Base-by-base conservation (phyloP, 2,329 filamentous ascomycete species). In the Penicillium sp. region DNA sequence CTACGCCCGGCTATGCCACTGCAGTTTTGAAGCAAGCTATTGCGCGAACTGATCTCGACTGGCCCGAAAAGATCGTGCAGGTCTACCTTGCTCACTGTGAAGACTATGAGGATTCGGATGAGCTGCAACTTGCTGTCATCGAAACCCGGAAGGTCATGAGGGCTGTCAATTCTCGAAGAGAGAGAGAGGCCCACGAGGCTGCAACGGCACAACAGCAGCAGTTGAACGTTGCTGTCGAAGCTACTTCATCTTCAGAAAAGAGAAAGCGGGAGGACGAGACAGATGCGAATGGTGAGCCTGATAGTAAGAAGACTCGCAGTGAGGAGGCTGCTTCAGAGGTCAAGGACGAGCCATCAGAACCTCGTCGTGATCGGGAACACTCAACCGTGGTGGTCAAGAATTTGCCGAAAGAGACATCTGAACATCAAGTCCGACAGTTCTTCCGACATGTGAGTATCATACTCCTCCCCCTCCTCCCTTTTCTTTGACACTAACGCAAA, bases 311-410 rank as follows among this genome's bases (percentile, higher is more conserved):
- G 65, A 80, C 82, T 33, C 91, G 78, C 56, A 77, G 73, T 12
- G 79, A 78, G 42, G 73, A 77, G 18, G 60, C 58, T 22, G 55
- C 63, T 14, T 65, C 69, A 14, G 73, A 73, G 11, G 66, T 67
- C 20, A 69, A 69, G 29, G 55, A 67, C 6, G 71, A 67, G 63
- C 65, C 58, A 48, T 64, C 59, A 55, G 70, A 77, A 27, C 73
- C 80, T 27, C 93, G 90, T 72, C 87, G 94, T 53, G 92, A 99
- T 73, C 87, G 94, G 41, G 94, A 99, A 69, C 89, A 97, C 72
- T 88, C 91, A 0, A 92, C 90, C 0, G 82, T 97, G 46, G 84
- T 95, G 51, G 87, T 96, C 4, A 86, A 84, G 49, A 89, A 92
- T 63, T 75, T 99, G 23, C 92, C 94, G 1, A 65, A 71, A 3